Percentiles rank a stretch among this genome's conserved stretches.
These are phyloP conservation scores for Microcyclospora tardicrescens DNA, from an alignment of 2,329 filamentous ascomycete species.

Conservation along the genomic window DNA sequence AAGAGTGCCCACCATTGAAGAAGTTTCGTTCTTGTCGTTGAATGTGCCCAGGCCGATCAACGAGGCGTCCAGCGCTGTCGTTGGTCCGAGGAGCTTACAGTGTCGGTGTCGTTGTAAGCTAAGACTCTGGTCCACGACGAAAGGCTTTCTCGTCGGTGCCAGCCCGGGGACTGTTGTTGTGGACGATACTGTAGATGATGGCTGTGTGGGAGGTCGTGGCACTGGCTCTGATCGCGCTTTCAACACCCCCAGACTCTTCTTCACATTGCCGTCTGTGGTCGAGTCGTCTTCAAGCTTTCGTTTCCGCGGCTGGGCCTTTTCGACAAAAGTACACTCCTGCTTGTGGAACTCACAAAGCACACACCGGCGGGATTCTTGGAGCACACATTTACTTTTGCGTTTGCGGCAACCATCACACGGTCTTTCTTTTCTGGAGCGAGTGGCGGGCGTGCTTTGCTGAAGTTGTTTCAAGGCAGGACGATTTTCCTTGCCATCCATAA, in stretches of 20 bases:
- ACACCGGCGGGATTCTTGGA: slow-evolving; percentile 61
- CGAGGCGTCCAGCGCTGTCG: slow-evolving; percentile 72
- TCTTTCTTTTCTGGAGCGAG: slow-evolving; percentile 17
- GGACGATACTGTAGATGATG: neutral
- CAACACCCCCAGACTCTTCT: slow-evolving; percentile 8
- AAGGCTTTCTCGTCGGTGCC: slow-evolving; percentile 17
- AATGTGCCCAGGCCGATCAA: slow-evolving; percentile 70
- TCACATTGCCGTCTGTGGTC: slow-evolving; percentile 7
- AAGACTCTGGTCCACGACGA: slow-evolving; percentile 37
- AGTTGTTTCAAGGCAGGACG: slow-evolving; percentile 23
- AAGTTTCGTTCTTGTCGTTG: slow-evolving; percentile 68
- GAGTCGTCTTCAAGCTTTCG: slow-evolving; percentile 56
- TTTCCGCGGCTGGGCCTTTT: slow-evolving; percentile 66
- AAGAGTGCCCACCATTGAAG: slow-evolving; percentile 49
- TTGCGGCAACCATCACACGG: slow-evolving; percentile 62
- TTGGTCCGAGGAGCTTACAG: slow-evolving; percentile 72
- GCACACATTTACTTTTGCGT: slow-evolving; percentile 63
- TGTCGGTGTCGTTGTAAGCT: slow-evolving; percentile 67
- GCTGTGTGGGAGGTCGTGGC: neutral
- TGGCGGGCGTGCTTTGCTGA: slow-evolving; percentile 13
- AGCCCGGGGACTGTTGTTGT: slow-evolving; percentile 3
- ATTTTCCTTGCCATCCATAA: slow-evolving; percentile 31
- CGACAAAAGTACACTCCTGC: slow-evolving; percentile 65
- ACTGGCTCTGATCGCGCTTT: neutral
- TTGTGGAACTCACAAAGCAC: slow-evolving; percentile 66